Evolutionary conservation across 2,329 filamentous ascomycete species (phyloP).

Genomic region (Arthrobotrys musiformis): DNA sequence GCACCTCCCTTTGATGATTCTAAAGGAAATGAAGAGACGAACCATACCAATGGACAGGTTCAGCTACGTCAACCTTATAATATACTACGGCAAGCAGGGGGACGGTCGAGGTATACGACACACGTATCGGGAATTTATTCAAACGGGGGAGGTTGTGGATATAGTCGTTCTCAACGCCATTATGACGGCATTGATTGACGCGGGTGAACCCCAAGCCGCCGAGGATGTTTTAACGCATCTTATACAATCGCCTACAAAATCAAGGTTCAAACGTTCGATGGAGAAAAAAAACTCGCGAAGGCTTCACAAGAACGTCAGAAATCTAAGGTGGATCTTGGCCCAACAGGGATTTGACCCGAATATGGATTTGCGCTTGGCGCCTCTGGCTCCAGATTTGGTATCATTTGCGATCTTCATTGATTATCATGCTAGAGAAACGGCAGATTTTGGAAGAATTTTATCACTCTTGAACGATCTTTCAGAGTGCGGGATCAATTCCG

Average conservation of each 20-base stretch:
- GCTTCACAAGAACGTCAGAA: conserved; percentile 49
- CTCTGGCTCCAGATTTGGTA: conserved; percentile 43
- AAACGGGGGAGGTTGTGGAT: conserved; percentile 86
- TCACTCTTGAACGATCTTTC: conserved; percentile 84
- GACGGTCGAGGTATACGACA: conserved; percentile 79
- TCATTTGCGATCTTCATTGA: conserved; percentile 75
- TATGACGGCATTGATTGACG: conserved; percentile 79
- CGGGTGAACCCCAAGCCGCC: conserved; percentile 79
- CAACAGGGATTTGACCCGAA: conserved; percentile 51
- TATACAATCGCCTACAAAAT: conserved; percentile 67
- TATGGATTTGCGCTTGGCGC: conserved; percentile 35
- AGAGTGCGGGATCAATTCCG: conserved; percentile 72
- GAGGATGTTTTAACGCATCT: conserved; percentile 85
- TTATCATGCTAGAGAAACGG: conserved; percentile 74
- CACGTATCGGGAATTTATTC: conserved; percentile 84
- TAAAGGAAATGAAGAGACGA: conserved; percentile 80
- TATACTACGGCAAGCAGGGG: conserved; percentile 79
- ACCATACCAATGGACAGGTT: conserved; percentile 77
- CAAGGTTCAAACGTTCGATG: neutral
- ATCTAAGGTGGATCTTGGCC: conserved; percentile 58
- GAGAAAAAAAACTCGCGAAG: neutral
- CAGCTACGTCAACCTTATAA: conserved; percentile 83
- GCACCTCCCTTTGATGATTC: conserved; percentile 82
- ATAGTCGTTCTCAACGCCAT: conserved; percentile 87
- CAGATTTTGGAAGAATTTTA: conserved; percentile 77